These are phyloP conservation scores for Berberis thunbergii DNA, from an alignment of 164 flowering plant species.

Conservation along the genomic window DNA sequence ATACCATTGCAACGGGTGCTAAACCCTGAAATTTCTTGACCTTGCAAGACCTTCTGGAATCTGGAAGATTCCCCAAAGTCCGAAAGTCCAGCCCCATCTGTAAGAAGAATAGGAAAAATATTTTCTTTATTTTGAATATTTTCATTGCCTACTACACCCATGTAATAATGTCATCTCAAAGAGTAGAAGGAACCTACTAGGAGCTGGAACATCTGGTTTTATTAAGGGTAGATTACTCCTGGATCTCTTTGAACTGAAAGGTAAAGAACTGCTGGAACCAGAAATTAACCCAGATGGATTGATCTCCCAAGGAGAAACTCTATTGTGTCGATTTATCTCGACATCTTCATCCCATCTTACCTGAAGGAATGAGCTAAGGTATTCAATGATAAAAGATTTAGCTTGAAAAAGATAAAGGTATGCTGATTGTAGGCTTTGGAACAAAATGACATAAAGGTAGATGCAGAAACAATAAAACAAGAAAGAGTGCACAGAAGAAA, in stretches of 20 bases:
- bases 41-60: slow-evolving; percentile 99
- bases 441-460: too few relatives aligned
- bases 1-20: slow-evolving; percentile 26
- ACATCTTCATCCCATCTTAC: slow-evolving; percentile 83
- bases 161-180: background rate
- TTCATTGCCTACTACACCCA: too few relatives aligned
- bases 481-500: too few relatives aligned
- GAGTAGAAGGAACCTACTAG: slow-evolving; percentile 31
- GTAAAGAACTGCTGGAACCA: slow-evolving; percentile 28
- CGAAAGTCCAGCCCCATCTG: slow-evolving; percentile 56
- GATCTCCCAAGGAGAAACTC: slow-evolving; percentile 98
- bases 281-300: slow-evolving; percentile 56
- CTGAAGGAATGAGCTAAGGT: slow-evolving; percentile 29
- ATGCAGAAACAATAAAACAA: too few relatives aligned
- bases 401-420: background rate
- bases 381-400: background rate
- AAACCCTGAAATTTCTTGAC: slow-evolving; percentile 88
- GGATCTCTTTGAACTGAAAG: slow-evolving; percentile 55
- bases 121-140: background rate
- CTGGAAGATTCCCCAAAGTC: slow-evolving; percentile 74
- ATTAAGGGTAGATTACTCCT: slow-evolving; percentile 44
- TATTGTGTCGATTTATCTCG: slow-evolving; percentile 39
- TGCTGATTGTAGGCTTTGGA: too few relatives aligned
- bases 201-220: slow-evolving; percentile 47
- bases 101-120: slow-evolving; percentile 1